Evolutionary conservation across 1,284 basidiomycete species (phyloP).

Genomic region (Puccinia sorghi): DNA sequence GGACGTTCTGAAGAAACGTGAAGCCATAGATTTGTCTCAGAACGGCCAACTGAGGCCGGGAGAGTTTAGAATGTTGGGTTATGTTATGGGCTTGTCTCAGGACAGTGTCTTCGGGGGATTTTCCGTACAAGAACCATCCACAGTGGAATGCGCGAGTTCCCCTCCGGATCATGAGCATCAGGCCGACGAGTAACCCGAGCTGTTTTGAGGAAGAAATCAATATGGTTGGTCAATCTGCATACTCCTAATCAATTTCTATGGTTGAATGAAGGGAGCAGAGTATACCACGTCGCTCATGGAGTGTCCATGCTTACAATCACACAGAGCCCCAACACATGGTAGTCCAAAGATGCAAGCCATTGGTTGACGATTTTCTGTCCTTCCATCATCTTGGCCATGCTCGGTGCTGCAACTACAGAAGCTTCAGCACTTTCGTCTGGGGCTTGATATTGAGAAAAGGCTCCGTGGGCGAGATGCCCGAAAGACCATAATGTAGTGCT

Average conservation of each 20-base stretch:
- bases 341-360: constrained; percentile 29
- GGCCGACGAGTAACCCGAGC: constrained; percentile 9
- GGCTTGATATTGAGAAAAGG: constrained; percentile 15
- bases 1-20: constrained; percentile 46
- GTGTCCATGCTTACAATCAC: constrained; percentile 21
- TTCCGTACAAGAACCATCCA: constrained; percentile 45
- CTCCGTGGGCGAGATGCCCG: constrained; percentile 10
- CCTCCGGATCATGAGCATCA: constrained; percentile 28
- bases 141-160: constrained; percentile 26
- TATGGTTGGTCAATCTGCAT: neutral
- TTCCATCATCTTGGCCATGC: constrained; percentile 11
- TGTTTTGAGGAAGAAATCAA: neutral
- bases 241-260: neutral
- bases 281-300: neutral
- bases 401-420: neutral
- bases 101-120: constrained; percentile 1
- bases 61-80: neutral
- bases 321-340: constrained; percentile 8
- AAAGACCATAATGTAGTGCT: neutral
- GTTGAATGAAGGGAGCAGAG: constrained; percentile 10
- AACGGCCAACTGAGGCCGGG: neutral
- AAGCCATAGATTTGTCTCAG: constrained; percentile 39
- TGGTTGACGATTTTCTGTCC: constrained; percentile 25
- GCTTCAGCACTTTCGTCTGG: neutral
- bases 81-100: neutral